Base-by-base conservation (phyloP, 192 early-diverging fungal species). In the Spizellomyces punctatus region DNA sequence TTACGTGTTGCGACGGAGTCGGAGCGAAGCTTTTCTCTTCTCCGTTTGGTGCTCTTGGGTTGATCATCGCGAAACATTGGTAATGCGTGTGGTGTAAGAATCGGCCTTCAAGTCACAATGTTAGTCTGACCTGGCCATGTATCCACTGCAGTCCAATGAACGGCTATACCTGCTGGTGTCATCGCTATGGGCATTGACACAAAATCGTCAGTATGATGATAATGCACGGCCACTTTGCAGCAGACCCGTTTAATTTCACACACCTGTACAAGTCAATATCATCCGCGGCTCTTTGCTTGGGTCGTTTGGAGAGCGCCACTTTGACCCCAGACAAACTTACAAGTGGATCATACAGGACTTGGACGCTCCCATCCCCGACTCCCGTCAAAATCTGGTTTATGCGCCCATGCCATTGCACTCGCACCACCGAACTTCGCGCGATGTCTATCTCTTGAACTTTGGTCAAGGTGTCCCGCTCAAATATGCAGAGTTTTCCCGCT, bases 371-470 rank as follows among this genome's bases (percentile, higher is more conserved):
- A 52, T 92, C 88, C 14, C 88, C 83, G 8, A 85, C 89, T n/a
- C 92, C 92, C 0, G 85, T 83, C 7, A 93, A 82, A 16, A 98
- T 90, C 83, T 96, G 96, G 77, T 98, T 94, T 75, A 96, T 79
- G 46, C 79, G 86, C 9, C 88, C 82, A 73, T 96, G 92, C 96
- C 96, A 98, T n/a, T 88, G 69, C 22, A 93, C 85, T 17, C 82
- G 74, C 14, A 96, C 84, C 0, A 94, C 91, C 65, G 88, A 65
- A 44, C 69, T 66, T 8, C 22, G 14, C 17, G 74, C 82, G 54
- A 86, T 78, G 79, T 88, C 63, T 80, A 86, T 41, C 79, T 83
- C 12, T 79, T 65, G 10, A 6, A 83, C 81, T 47, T 78, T 65
- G 42, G 88, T 82, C 17, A 93, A 65, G 41, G 82, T 86, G 10